Base-by-base conservation (phyloP, 2,329 filamentous ascomycete genomes). In the Penicillium verrucosum region DNA sequence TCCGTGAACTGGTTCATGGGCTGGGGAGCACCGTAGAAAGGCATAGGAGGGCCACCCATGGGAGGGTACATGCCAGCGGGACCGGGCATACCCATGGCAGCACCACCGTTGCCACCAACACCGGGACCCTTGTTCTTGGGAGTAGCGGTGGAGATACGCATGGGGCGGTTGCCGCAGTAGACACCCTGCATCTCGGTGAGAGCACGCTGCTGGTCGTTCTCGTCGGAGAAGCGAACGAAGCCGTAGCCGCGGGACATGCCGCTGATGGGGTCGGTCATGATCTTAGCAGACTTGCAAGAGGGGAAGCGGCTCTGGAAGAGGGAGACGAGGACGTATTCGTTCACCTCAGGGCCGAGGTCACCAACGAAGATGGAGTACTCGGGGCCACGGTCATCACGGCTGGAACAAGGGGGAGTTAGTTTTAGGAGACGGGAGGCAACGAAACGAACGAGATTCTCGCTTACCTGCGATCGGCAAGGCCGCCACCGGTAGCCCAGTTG, bases 1-100 rank as follows among this genome's bases (percentile, higher is more conserved):
- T 99, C 94, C 37, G 94, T 99, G 81, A 99, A 99, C 79, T 99
- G 94, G 80, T 99, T 99, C 94, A 99, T 97, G 64, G 88, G 87
- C 76, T 90, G 87, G 61, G 85, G 86, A 65, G 85, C 81, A 60
- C 84, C 85, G 60, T 75, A 75, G 71, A 86, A 87, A 60, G 83
- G 82, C 79, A 89, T 85, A 36, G 85, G 86, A 56, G 87, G 86
- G 66, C 81, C 84, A 60, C 85, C 85, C 86, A 89, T 89, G 27
- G 76, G 77, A 54, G 75, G 81, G 74, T 89, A 89, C 82, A 88
- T 86, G 68, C 85, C 84, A 62, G 82, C 77, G 62, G 80, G 82
- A 61, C 72, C 71, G 61, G 79, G 80, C 75, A 85, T 84, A 57
- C 64, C 76, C 75, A 79, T 78, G 53, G 70, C 75, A 52, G 70